phyloP scores from a whole-genome alignment of 148 eudicot genomes.

The Rhododendron molle region DNA sequence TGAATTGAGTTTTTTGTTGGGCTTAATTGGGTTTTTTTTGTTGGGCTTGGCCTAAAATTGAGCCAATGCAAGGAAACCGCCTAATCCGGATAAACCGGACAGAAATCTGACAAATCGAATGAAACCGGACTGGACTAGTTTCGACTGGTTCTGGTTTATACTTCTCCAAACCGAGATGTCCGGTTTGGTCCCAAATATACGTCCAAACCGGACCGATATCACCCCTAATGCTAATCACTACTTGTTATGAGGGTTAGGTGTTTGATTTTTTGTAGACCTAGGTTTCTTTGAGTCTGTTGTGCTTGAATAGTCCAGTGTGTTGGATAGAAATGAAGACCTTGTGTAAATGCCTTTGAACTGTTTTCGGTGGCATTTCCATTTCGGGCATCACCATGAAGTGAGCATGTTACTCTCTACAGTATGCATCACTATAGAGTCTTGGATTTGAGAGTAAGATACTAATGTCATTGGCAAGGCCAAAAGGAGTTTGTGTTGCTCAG shows the following conservation, averaged over 20 bases:
- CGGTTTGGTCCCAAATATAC: too few relatives aligned
- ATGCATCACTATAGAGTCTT: not conserved
- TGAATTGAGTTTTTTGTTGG: too few relatives aligned
- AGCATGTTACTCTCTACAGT: not conserved
- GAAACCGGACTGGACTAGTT: too few relatives aligned
- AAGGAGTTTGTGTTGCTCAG: not conserved
- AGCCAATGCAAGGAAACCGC: too few relatives aligned
- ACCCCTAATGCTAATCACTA: not conserved
- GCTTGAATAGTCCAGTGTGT: not conserved
- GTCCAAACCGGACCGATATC: too few relatives aligned
- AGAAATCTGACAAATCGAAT: too few relatives aligned
- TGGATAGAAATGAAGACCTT: not conserved
- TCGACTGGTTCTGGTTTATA: too few relatives aligned
- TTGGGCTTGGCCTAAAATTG: too few relatives aligned
- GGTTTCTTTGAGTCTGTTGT: not conserved
- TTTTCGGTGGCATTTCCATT: not conserved
- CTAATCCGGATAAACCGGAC: too few relatives aligned
- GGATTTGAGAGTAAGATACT: not conserved
- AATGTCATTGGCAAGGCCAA: not conserved
- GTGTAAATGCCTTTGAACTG: not conserved
- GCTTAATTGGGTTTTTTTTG: too few relatives aligned
- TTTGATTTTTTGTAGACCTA: not conserved
- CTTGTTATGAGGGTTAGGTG: not conserved
- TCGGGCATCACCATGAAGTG: not conserved
- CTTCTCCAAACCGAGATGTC: too few relatives aligned